Percentiles rank a stretch among this genome's conserved stretches.
phyloP scores from a whole-genome alignment of 495 filamentous ascomycete species.

The Delitschia confertaspora region DNA sequence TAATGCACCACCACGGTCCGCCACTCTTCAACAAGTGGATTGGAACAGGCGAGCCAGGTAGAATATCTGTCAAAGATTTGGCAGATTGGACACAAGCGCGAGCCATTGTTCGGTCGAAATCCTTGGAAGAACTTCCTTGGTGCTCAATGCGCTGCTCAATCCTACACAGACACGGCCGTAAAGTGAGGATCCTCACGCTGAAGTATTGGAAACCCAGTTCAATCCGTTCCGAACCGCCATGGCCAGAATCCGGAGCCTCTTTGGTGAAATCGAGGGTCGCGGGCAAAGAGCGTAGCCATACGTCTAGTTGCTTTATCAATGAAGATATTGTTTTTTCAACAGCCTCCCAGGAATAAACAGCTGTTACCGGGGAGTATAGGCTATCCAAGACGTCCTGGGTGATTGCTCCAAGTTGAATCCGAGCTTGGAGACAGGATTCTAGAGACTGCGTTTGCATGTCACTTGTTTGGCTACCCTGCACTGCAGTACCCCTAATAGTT shows the following conservation, averaged over 20 bases:
- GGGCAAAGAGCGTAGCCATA: conserved; percentile 38
- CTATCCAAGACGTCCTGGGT: conserved; percentile 46
- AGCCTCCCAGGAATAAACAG: conserved; percentile 48
- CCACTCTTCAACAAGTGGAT: conserved; percentile 40
- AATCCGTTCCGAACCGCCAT: conserved; percentile 29
- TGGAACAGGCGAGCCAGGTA: conserved; percentile 42
- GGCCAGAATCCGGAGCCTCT: conserved; percentile 9
- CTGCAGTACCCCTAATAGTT: neutral
- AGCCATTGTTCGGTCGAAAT: conserved; percentile 46
- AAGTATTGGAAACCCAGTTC: conserved; percentile 44
- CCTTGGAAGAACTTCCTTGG: conserved; percentile 38
- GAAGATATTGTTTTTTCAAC: conserved; percentile 50
- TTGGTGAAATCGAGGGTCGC: conserved; percentile 4
- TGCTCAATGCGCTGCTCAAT: conserved; percentile 41
- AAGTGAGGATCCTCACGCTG: conserved; percentile 51
- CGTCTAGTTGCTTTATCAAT: conserved; percentile 44
- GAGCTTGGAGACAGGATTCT: conserved; percentile 45
- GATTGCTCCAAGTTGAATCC: conserved; percentile 45
- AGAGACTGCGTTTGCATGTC: conserved; percentile 11
- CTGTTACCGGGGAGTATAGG: conserved; percentile 51
- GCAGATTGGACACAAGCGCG: conserved; percentile 52
- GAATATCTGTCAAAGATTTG: conserved; percentile 43
- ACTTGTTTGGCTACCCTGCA: neutral
- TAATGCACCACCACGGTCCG: conserved; percentile 56
- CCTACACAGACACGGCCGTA: conserved; percentile 52